A percentile compares a stretch with the other conserved stretches of the same genome.
Evolutionary conservation across 176 grass and related monocot genomes (phyloP).

Genomic region (Raddia distichophylla): DNA sequence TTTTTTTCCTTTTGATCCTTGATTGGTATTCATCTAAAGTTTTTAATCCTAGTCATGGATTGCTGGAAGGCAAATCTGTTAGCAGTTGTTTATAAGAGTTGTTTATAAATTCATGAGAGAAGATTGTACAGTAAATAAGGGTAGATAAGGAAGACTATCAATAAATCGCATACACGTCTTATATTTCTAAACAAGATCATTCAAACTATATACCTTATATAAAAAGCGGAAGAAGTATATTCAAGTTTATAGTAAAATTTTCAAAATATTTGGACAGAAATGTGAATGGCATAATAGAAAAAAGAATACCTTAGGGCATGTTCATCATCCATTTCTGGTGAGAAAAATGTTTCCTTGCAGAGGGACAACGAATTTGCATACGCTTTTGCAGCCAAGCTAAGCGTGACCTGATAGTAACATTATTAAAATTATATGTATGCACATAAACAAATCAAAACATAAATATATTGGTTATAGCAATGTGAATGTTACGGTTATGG

Average conservation of each 20-base stretch:
- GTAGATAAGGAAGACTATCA: too few relatives aligned
- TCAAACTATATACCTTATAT: too few relatives aligned
- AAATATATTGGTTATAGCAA: not conserved
- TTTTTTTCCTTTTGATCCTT: not conserved
- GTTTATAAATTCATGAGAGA: too few relatives aligned
- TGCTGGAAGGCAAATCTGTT: not conserved
- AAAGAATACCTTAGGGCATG: slow-evolving; percentile 63
- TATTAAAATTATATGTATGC: not conserved
- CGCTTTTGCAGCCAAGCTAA: slow-evolving; percentile 96
- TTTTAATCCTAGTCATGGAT: not conserved
- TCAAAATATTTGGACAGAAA: not conserved
- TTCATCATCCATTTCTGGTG: slow-evolving; percentile 79
- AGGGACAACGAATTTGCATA: slow-evolving; percentile 84
- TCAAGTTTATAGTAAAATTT: not conserved
- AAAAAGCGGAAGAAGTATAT: too few relatives aligned
- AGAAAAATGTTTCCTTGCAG: slow-evolving; percentile 97
- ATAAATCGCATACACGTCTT: too few relatives aligned
- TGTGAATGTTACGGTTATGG: too few relatives aligned
- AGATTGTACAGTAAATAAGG: too few relatives aligned
- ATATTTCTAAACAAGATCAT: too few relatives aligned
- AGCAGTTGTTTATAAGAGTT: not conserved
- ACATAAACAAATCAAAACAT: not conserved
- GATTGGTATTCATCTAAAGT: not conserved
- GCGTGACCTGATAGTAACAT: slow-evolving; percentile 66
- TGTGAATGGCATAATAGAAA: not conserved